These are phyloP conservation scores for Trichoderma brevicompactum DNA, from an alignment of 2,329 filamentous ascomycete species.

Conservation along the genomic window DNA sequence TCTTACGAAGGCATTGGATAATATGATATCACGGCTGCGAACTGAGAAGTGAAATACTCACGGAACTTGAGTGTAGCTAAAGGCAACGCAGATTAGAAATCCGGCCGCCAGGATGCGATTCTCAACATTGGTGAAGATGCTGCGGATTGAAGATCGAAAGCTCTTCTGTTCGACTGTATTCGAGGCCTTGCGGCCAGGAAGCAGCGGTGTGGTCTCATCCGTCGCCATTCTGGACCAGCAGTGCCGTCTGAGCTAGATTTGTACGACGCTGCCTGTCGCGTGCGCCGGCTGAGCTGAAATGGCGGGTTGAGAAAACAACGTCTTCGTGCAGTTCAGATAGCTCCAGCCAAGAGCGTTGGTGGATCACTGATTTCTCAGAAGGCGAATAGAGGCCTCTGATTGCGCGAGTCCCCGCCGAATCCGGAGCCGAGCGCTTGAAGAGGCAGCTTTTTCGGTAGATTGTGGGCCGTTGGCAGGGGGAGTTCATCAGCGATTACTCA, in stretches of 20 bases:
- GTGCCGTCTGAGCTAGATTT: background rate
- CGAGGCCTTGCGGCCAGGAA: slow-evolving; percentile 12
- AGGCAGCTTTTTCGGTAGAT: background rate
- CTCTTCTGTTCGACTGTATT: background rate
- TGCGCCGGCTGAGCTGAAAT: background rate
- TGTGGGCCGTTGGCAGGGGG: slow-evolving; percentile 9
- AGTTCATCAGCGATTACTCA: slow-evolving; percentile 11
- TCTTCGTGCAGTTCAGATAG: background rate
- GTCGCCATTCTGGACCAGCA: slow-evolving; percentile 15
- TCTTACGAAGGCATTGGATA: background rate
- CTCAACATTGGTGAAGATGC: slow-evolving; percentile 39
- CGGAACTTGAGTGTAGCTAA: slow-evolving; percentile 56
- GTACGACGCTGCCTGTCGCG: background rate
- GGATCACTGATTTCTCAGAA: background rate
- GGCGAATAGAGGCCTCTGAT: slow-evolving; percentile 20
- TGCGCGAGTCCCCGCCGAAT: slow-evolving; percentile 13
- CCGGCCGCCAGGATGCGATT: slow-evolving; percentile 60
- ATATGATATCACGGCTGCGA: background rate
- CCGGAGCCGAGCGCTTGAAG: background rate
- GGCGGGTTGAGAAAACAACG: background rate
- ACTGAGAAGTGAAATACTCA: slow-evolving; percentile 37
- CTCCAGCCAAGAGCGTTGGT: background rate
- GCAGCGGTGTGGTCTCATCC: slow-evolving; percentile 16
- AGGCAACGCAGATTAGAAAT: slow-evolving; percentile 61
- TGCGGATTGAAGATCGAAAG: slow-evolving; percentile 18